Conservation (phyloP, 805 yeast species). For the Candida boidinii region DNA sequence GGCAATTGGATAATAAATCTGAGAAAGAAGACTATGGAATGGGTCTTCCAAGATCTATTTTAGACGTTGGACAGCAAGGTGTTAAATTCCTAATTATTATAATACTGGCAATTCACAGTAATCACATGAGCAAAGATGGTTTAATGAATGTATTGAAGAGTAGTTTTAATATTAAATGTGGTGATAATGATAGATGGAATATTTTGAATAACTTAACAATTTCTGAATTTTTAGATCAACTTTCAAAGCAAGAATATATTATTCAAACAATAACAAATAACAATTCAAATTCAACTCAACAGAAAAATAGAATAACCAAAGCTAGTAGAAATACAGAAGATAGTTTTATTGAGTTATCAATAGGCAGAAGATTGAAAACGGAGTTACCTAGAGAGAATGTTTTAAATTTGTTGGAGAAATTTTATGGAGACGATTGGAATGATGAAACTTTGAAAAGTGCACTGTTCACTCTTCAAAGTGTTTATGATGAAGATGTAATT, state of each 20-base stretch:
- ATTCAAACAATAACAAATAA: slow-evolving; percentile 4
- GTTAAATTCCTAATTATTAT: slow-evolving; percentile 17
- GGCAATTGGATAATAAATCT: not conserved
- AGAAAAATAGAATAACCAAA: slow-evolving; percentile 2
- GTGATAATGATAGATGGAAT: slow-evolving; percentile 13
- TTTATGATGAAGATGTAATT: slow-evolving; percentile 9
- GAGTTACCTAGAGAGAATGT: slow-evolving; percentile 20
- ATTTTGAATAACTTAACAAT: slow-evolving; percentile 14
- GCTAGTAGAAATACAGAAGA: slow-evolving; percentile 13
- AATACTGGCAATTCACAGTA: slow-evolving; percentile 17
- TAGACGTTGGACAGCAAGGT: slow-evolving; percentile 17
- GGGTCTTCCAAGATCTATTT: slow-evolving; percentile 17
- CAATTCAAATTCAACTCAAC: slow-evolving; percentile 1
- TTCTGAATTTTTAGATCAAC: slow-evolving; percentile 11
- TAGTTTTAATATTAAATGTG: slow-evolving; percentile 14
- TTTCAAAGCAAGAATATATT: slow-evolving; percentile 21
- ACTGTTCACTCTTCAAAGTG: slow-evolving; percentile 13
- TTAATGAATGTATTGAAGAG: slow-evolving; percentile 13
- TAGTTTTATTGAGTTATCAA: slow-evolving; percentile 13
- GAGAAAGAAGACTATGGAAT: slow-evolving; percentile 4
- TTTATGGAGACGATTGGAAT: slow-evolving; percentile 20
- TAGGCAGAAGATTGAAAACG: slow-evolving; percentile 20
- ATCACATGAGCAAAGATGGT: slow-evolving; percentile 20
- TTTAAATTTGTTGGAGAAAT: slow-evolving; percentile 15
- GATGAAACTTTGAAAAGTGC: slow-evolving; percentile 20